phyloP scores from a whole-genome alignment of 495 filamentous ascomycete species.

The Aeminium ludgeri region DNA sequence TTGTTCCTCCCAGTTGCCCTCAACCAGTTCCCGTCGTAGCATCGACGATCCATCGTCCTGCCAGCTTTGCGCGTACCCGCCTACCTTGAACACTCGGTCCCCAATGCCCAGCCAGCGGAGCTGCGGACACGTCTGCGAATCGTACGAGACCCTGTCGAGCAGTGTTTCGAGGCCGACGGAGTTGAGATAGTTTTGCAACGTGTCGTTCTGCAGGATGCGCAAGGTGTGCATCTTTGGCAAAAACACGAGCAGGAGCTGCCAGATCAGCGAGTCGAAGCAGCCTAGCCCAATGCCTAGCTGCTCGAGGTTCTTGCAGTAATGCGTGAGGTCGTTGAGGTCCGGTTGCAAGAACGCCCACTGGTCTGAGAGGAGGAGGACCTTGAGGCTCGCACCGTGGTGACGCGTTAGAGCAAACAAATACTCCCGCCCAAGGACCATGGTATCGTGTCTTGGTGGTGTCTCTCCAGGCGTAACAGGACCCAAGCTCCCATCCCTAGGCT shows the following conservation, averaged over 20 bases:
- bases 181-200: conserved; percentile 13
- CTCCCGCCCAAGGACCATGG: conserved; percentile 15
- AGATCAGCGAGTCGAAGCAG: background rate
- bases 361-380: conserved; percentile 39
- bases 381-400: conserved; percentile 35
- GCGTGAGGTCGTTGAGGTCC: conserved; percentile 35
- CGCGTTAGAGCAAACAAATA: conserved; percentile 20
- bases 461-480: conserved; percentile 8
- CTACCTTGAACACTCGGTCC: conserved; percentile 18
- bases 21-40: conserved; percentile 12
- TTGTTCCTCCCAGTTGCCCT: conserved; percentile 12
- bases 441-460: conserved; percentile 3
- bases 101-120: conserved; percentile 22
- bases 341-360: conserved; percentile 36
- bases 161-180: conserved; percentile 17
- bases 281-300: conserved; percentile 28
- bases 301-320: conserved; percentile 40
- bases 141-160: conserved; percentile 6
- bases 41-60: conserved; percentile 9
- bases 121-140: conserved; percentile 1
- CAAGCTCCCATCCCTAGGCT: background rate
- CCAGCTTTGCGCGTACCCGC: conserved; percentile 3
- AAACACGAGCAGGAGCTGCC: conserved; percentile 16
- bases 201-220: conserved; percentile 18
- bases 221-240: conserved; percentile 21